Conservation (phyloP, 768 basidiomycete genomes). For the Lyophyllum atratum region DNA sequence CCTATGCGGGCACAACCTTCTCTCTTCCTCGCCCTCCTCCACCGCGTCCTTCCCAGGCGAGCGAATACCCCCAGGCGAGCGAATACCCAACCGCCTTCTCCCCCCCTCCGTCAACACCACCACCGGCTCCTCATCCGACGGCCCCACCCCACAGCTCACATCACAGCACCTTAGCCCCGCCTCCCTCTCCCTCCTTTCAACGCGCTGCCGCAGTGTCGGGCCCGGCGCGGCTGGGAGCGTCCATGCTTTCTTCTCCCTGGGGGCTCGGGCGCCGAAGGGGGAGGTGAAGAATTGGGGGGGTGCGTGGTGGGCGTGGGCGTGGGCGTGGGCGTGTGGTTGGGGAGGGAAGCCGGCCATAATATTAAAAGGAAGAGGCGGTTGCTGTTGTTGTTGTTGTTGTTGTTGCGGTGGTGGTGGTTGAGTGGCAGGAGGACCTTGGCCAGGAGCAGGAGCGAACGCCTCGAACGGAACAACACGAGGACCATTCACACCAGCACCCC, state of each 20-base stretch:
- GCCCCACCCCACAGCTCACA: conserved; percentile 72
- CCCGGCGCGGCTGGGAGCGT: conserved; percentile 64
- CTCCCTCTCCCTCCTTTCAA: conserved; percentile 74
- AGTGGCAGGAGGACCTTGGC: too few species aligned
- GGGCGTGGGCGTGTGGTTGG: neutral
- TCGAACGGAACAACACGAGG: too few species aligned
- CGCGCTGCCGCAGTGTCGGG: conserved; percentile 67
- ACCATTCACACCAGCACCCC: too few species aligned
- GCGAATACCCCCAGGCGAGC: neutral
- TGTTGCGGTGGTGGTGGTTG: too few species aligned
- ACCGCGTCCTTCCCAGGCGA: conserved; percentile 18
- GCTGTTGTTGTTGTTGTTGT: too few species aligned
- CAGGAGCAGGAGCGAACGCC: too few species aligned
- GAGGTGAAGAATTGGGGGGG: conserved; percentile 15
- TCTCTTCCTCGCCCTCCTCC: conserved; percentile 16
- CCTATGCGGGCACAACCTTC: conserved; percentile 56
- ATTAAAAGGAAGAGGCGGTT: neutral
- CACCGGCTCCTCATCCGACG: conserved; percentile 70
- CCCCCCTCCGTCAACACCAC: conserved; percentile 29
- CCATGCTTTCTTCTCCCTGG: conserved; percentile 49
- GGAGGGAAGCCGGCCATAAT: neutral
- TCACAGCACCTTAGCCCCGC: conserved; percentile 73
- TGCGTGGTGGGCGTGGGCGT: neutral
- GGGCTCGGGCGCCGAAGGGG: conserved; percentile 8
- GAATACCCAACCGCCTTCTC: conserved; percentile 41